phyloP scores from a whole-genome alignment of 2,329 filamentous ascomycete species.

The Chaetomium globosum region DNA sequence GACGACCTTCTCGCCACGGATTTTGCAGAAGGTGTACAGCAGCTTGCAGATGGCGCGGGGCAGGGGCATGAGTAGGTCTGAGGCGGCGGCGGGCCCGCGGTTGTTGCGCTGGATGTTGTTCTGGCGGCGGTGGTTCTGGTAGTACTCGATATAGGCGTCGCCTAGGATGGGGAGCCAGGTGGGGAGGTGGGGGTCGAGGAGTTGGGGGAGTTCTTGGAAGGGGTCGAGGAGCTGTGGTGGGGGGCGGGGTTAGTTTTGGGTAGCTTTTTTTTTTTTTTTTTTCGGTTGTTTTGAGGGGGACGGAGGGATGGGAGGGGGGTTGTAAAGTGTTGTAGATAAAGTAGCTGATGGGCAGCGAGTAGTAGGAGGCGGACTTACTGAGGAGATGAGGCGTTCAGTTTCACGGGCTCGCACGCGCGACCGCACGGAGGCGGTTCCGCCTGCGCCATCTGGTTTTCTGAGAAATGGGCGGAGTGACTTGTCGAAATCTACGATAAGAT shows the following conservation, averaged over 20 bases:
- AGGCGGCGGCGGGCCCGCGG: slow-evolving; percentile 9
- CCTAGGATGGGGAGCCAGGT: slow-evolving; percentile 74
- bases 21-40: slow-evolving; percentile 90
- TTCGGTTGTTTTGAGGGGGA: background rate
- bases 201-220: slow-evolving; percentile 93
- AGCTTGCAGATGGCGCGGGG: slow-evolving; percentile 75
- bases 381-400: slow-evolving; percentile 32
- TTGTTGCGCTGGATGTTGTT: background rate
- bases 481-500: slow-evolving; percentile 63
- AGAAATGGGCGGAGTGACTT: slow-evolving; percentile 56
- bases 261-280: background rate
- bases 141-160: slow-evolving; percentile 71
- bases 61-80: slow-evolving; percentile 56
- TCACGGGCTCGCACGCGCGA: slow-evolving; percentile 35
- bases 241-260: background rate
- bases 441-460: slow-evolving; percentile 50
- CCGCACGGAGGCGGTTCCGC: slow-evolving; percentile 16
- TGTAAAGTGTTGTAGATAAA: background rate
- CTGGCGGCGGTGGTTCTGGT: slow-evolving; percentile 41
- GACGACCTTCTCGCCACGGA: slow-evolving; percentile 90
- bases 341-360: too few relatives aligned
- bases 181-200: slow-evolving; percentile 82
- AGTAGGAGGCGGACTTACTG: slow-evolving; percentile 13
- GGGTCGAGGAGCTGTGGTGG: slow-evolving; percentile 65
- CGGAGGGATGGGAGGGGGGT: background rate